Evolutionary conservation across 202 grass and related monocot species (phyloP), one percentile per base, ranked within the genome.

Genomic region (Carex arenaria): DNA sequence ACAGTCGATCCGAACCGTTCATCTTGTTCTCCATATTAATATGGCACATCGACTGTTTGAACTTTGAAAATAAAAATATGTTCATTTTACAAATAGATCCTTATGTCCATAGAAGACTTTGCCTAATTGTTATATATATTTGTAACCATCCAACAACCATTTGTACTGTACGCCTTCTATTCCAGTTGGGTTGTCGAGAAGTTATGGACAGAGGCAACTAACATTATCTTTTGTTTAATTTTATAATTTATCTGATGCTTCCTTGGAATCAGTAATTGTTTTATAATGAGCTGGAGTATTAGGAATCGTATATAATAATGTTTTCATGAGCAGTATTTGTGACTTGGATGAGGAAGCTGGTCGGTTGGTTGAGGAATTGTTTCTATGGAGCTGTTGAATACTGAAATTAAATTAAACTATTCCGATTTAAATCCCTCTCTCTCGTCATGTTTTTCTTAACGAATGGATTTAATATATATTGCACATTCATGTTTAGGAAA

Each of bases 261-360:
- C 79, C 62, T 64, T 12, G 61, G 64, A 63, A 42, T 23, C 10
- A 22, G 34, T 80, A 49, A 64, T 63, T 40, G 18, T 80, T 22
- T 13, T 49, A 80, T 61, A 45, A 26, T 80, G 22, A 63, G 31
- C 7, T 80, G 77, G 30, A 63, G 72, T 32, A 36, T n/a, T n/a
- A 77, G 10, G 7, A 32, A 36, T 5, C 5, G 0, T 10, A 5
- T 67, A 18, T 30, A 32, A 14, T 77, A 77, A 57, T 56, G 15
- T 63, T 62, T 52, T 11, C 38, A 64, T 81, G 7, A 67, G 4
- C 13, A 66, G 57, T 47, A 31, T 23, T 64, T 42, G 51, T 66
- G 80, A 82, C 80, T 82, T 66, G 61, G 80, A 82, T 45, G 60
- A 68, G 43, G 79, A 64, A 68, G 61, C 47, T 82, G 57, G 80